Base-by-base conservation (phyloP, 768 basidiomycete genomes). In the Dioszegia crocea region DNA sequence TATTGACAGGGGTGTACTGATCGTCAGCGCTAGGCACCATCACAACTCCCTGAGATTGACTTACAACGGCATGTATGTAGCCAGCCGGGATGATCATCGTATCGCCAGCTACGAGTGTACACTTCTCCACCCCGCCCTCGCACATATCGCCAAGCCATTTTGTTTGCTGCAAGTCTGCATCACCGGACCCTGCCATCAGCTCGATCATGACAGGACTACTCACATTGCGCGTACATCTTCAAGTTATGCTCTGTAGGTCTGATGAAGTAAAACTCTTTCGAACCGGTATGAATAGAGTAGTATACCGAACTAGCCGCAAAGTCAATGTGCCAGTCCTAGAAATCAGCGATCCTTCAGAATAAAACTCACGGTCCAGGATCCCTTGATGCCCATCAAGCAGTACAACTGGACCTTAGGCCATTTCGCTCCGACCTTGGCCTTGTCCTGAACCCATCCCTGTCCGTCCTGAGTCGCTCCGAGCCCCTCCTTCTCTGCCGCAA, bases 251-350 rank as follows among this genome's bases (percentile, higher is more conserved):
- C 78, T 0, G 92, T 94, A 6, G 94, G 94, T 40, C 86, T 84
- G 66, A 96, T 91, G 71, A 98, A 97, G 78, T 91, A 97, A 76
- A 99, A 99, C 19, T 88, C 93, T 83, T 91, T 96, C 56, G 85
- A 82, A 26, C 92, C 92, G 41, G 80, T 82, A 19, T 96, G 81
- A 60, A 99, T 86, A 67, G 97, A 92, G 71, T 98, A 98, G 76
- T 94, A 98, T n/a, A 93, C 94, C 1, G 89, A 94, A 1, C 89
- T 92, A 0, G 92, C 96, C 21, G 94, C 94, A 73, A 99, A 97
- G 78, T 99, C 96, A 60, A 98, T 81, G 70, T 99, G 94, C 96
- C 93, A 97, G 72, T 97, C 94, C 91, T 93, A 69, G 16, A 19
- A 17, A 26, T 63, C 57, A 65, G 66, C 54, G 3, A 12, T 16